These are phyloP conservation scores for Stylosanthes scabra DNA, from an alignment of 331 rosid genomes.

Conservation along the genomic window DNA sequence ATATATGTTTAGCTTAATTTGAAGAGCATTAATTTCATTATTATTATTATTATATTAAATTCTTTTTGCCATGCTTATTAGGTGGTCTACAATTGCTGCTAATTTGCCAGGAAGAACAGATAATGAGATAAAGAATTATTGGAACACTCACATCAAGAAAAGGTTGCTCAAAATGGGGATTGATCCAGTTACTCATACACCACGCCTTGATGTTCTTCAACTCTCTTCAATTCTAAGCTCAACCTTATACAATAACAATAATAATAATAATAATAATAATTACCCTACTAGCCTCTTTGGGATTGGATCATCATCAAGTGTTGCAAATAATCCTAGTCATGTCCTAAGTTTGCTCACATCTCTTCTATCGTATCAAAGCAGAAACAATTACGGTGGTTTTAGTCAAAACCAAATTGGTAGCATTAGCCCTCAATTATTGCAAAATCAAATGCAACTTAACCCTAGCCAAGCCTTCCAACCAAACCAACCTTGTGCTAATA, in stretches of 20 bases:
- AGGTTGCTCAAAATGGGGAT: constrained; percentile 73
- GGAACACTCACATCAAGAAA: constrained; percentile 76
- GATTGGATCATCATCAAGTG: constrained; percentile 13
- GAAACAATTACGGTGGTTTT: constrained; percentile 26
- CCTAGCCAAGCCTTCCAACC: constrained; percentile 37
- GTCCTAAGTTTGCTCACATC: constrained; percentile 52
- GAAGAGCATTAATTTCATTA: too few relatives aligned
- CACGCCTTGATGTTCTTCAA: constrained; percentile 63
- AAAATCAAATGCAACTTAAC: constrained; percentile 44
- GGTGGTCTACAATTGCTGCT: constrained; percentile 84
- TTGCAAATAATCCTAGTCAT: constrained; percentile 47
- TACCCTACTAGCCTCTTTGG: constrained; percentile 37
- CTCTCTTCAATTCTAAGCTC: constrained; percentile 60
- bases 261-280: constrained; percentile 18
- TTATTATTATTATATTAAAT: background rate
- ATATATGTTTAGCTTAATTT: too few relatives aligned
- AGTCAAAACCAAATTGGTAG: constrained; percentile 41
- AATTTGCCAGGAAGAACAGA: constrained; percentile 80
- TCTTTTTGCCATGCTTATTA: background rate
- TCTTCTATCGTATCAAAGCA: constrained; percentile 47
- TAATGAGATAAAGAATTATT: constrained; percentile 76
- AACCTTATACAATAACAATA: constrained; percentile 30
- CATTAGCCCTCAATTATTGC: constrained; percentile 22
- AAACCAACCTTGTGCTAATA: constrained; percentile 32
- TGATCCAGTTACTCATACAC: constrained; percentile 74